phyloP scores from a whole-genome alignment of 1,284 basidiomycete genomes.

The Ceratobasidium sp. region DNA sequence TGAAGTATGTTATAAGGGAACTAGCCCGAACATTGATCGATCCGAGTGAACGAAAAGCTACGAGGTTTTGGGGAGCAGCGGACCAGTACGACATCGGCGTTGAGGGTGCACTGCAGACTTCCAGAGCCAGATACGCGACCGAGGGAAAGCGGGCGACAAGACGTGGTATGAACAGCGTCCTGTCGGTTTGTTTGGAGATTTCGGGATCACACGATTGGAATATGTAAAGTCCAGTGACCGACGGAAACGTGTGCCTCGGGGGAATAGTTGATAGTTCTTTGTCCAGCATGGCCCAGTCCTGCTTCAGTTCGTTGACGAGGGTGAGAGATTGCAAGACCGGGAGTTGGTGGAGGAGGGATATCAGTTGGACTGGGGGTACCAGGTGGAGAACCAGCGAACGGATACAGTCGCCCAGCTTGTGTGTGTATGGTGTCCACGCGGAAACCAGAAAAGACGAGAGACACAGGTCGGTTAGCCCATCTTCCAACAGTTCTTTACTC shows the following conservation, averaged over 20 bases:
- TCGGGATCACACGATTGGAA: neutral
- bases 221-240: neutral
- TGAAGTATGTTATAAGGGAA: neutral
- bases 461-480: slow-evolving; percentile 4
- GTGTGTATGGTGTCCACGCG: neutral
- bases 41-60: slow-evolving; percentile 4
- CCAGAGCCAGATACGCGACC: neutral
- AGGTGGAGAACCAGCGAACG: slow-evolving; percentile 11
- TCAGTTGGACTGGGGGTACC: neutral
- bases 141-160: slow-evolving; percentile 10
- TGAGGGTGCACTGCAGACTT: neutral
- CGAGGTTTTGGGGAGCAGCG: neutral
- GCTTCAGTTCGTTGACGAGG: neutral
- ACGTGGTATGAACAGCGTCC: neutral
- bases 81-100: neutral
- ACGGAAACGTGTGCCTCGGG: neutral
- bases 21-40: neutral
- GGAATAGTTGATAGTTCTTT: neutral
- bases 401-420: slow-evolving; percentile 7
- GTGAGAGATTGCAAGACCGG: slow-evolving; percentile 6
- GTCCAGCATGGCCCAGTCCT: neutral
- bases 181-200: neutral
- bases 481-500: neutral
- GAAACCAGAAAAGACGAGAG: neutral
- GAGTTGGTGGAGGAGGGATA: neutral